Evolutionary conservation across 2,329 filamentous ascomycete genomes (phyloP).

Genomic region (Pseudogymnoascus sp.): DNA sequence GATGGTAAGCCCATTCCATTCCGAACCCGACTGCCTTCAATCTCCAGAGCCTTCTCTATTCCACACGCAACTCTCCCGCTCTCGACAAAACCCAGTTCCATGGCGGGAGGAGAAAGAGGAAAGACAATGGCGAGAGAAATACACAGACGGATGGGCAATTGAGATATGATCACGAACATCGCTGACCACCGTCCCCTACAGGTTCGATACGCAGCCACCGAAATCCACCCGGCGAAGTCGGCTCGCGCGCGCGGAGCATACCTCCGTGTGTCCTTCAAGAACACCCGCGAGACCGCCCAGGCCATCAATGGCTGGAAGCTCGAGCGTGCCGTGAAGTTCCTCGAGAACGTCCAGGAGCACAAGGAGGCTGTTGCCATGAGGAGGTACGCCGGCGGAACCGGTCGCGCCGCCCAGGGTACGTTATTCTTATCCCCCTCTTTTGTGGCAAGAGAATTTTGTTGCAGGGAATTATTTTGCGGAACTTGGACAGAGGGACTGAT

Average conservation of each 20-base stretch:
- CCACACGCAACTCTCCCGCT: not conserved
- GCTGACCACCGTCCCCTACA: constrained; percentile 30
- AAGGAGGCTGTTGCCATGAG: constrained; percentile 98
- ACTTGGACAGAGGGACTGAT: constrained; percentile 18
- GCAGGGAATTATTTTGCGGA: not conserved
- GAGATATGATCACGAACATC: constrained; percentile 1
- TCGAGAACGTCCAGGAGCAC: constrained; percentile 96
- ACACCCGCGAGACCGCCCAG: constrained; percentile 99
- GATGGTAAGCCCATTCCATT: constrained; percentile 14
- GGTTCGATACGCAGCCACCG: constrained; percentile 94
- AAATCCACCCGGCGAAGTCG: constrained; percentile 84
- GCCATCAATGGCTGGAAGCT: constrained; percentile 81
- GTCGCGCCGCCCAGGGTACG: constrained; percentile 96
- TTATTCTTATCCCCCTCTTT: constrained; percentile 14
- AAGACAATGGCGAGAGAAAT: not conserved
- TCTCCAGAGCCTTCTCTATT: not conserved
- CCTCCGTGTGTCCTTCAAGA: constrained; percentile 99
- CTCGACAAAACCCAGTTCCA: not conserved
- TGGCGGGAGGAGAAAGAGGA: not conserved
- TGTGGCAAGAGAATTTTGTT: not conserved
- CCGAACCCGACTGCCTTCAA: constrained; percentile 6
- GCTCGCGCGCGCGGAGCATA: constrained; percentile 97
- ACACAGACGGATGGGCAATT: constrained; percentile 1
- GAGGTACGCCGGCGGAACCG: constrained; percentile 91
- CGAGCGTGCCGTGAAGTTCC: constrained; percentile 88